Evolutionary conservation across 192 early-diverging fungal species (phyloP).

Genomic region (Coemansia sp.): DNA sequence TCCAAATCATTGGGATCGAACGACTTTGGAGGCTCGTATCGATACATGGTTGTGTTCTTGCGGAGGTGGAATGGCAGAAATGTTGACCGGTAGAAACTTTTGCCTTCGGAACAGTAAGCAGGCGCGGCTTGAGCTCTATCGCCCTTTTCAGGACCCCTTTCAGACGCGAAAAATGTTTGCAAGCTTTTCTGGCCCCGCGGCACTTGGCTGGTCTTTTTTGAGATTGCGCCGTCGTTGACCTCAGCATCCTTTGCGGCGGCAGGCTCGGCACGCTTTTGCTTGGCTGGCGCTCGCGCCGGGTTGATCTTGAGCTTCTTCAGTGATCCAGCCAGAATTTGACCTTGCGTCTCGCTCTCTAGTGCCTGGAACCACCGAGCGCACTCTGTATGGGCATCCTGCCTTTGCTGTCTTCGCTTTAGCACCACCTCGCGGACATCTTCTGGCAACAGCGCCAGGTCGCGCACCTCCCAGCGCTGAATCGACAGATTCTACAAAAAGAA

Average conservation of each 20-base stretch:
- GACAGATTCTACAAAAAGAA: conserved; percentile 13
- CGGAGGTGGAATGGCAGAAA: conserved; percentile 48
- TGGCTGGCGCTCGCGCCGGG: background rate
- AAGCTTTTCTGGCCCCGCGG: conserved; percentile 38
- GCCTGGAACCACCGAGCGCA: conserved; percentile 31
- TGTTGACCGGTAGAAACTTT: conserved; percentile 29
- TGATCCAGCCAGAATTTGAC: conserved; percentile 28
- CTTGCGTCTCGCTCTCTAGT: conserved; percentile 12
- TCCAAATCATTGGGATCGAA: conserved; percentile 46
- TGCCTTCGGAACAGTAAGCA: background rate
- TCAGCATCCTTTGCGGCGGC: background rate
- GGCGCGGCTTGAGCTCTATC: background rate
- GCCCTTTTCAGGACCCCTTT: background rate
- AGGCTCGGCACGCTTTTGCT: background rate
- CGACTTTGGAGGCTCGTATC: conserved; percentile 16
- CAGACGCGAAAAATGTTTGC: conserved; percentile 42
- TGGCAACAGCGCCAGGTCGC: conserved; percentile 26
- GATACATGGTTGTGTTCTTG: conserved; percentile 27
- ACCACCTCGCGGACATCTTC: conserved; percentile 28
- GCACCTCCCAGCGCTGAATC: conserved; percentile 49
- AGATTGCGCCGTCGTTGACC: background rate
- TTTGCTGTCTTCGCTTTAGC: conserved; percentile 15
- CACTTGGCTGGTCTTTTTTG: conserved; percentile 9
- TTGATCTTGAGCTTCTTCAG: conserved; percentile 27
- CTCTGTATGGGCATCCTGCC: conserved; percentile 16